These are phyloP conservation scores for Euphrasia arctica DNA, from an alignment of 305 asterid species.

Conservation along the genomic window DNA sequence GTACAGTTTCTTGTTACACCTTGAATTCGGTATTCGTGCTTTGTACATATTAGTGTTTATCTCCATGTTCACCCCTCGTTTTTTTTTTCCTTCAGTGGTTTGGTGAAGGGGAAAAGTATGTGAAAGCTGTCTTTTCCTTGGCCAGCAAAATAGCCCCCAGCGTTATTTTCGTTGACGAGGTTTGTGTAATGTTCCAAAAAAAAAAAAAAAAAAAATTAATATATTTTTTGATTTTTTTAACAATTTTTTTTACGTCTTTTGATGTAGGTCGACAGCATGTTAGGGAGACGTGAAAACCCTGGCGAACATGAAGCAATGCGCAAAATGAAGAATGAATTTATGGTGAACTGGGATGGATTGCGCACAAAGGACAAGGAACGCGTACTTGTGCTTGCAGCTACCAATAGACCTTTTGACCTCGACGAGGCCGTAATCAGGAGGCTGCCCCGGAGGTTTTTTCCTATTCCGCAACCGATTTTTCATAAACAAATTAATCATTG, in stretches of 20 bases:
- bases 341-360: conserved; percentile 82
- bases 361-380: conserved; percentile 72
- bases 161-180: conserved; percentile 53
- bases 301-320: conserved; percentile 79
- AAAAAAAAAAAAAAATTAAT: neutral
- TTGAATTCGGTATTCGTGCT: conserved; percentile 11
- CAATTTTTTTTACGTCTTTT: conserved; percentile 13
- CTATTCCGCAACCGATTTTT: conserved; percentile 6
- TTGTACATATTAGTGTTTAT: conserved; percentile 9
- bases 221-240: too few species aligned
- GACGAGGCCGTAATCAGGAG: conserved; percentile 77
- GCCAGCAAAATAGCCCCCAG: conserved; percentile 56
- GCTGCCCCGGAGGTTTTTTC: conserved; percentile 60
- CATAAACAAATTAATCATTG: neutral
- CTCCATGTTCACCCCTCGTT: neutral
- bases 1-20: conserved; percentile 30
- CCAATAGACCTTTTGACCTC: conserved; percentile 75
- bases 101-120: conserved; percentile 54
- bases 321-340: conserved; percentile 56
- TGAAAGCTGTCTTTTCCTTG: conserved; percentile 49
- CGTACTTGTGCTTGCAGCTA: conserved; percentile 76
- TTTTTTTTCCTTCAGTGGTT: conserved; percentile 38
- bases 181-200: conserved; percentile 27
- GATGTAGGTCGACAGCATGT: conserved; percentile 72
- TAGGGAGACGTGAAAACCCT: conserved; percentile 66